A percentile compares a stretch with the other conserved stretches of the same genome.
Conservation (phyloP, 2,329 filamentous ascomycete genomes). For the Ceratocystis diversiconidia region DNA sequence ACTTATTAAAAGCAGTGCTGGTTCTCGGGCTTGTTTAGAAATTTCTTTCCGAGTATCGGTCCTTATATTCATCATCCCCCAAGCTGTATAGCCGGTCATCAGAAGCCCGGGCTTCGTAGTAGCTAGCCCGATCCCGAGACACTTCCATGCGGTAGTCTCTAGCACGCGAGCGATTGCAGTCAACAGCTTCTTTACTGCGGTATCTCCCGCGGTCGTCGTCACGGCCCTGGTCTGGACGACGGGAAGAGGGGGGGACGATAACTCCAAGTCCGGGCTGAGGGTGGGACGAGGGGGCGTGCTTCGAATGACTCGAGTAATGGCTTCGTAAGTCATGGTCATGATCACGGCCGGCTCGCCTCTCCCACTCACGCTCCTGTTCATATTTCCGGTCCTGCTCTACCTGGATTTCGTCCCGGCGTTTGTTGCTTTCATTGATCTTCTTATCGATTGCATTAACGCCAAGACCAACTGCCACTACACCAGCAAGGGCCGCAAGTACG, state of each 20-base stretch:
- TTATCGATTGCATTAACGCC: slow-evolving; percentile 39
- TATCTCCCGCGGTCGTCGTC: slow-evolving; percentile 9
- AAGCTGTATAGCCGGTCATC: slow-evolving; percentile 10
- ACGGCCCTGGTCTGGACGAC: neutral
- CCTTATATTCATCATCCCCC: slow-evolving; percentile 9
- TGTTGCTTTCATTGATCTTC: slow-evolving; percentile 28
- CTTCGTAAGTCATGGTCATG: neutral
- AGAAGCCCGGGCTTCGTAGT: slow-evolving; percentile 15
- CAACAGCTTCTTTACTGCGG: slow-evolving; percentile 10
- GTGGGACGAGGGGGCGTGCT: neutral
- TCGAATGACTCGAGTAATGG: slow-evolving; percentile 8
- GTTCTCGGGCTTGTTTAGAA: slow-evolving; percentile 6
- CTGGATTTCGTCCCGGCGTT: slow-evolving; percentile 21
- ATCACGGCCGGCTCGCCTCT: neutral
- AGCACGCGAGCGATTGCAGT: slow-evolving; percentile 11
- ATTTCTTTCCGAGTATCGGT: slow-evolving; percentile 12
- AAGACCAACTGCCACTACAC: slow-evolving; percentile 40
- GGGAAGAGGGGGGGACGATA: neutral
- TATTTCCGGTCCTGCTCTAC: neutral
- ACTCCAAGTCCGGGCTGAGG: neutral
- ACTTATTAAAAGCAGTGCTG: neutral
- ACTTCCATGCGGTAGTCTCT: slow-evolving; percentile 17
- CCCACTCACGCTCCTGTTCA: slow-evolving; percentile 7
- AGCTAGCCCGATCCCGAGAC: slow-evolving; percentile 9
- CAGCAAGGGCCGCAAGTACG: slow-evolving; percentile 36